Percentiles rank a stretch among this genome's conserved stretches.
Conservation (phyloP, 306 rosid species). For the Malus fusca region DNA sequence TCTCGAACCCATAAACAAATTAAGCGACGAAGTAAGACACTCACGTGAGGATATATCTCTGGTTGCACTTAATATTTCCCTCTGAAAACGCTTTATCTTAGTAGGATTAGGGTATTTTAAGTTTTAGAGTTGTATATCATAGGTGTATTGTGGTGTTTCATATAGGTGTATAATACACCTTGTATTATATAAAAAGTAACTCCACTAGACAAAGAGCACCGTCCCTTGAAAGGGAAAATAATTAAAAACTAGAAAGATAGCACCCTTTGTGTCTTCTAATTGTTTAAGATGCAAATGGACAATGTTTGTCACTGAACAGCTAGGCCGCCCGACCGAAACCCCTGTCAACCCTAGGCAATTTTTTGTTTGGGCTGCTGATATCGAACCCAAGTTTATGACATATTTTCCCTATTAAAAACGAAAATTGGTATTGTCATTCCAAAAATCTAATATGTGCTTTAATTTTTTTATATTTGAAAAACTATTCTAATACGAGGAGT, state of each 20-base stretch:
- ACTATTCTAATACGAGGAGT: no score
- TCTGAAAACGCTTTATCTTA: neutral
- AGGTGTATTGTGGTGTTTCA: neutral
- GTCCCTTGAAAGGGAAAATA: neutral
- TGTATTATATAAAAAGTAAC: neutral
- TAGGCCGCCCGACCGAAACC: neutral
- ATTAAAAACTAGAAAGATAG: neutral
- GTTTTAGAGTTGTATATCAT: no score
- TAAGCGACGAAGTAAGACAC: neutral
- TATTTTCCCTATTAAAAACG: neutral
- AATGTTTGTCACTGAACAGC: neutral
- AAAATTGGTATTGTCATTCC: rapidly evolving
- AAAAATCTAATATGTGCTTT: no score
- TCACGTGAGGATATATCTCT: neutral
- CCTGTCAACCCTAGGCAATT: neutral
- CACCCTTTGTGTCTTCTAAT: constrained; percentile 3
- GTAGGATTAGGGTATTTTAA: neutral
- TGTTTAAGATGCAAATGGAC: constrained; percentile 2
- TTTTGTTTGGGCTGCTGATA: neutral
- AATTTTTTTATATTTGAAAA: no score
- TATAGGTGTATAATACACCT: no score
- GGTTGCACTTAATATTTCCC: no score
- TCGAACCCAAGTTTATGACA: neutral
- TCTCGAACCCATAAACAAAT: neutral
- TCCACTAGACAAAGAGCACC: constrained; percentile 9